Percentiles rank a stretch among this genome's conserved stretches.
phyloP scores from a whole-genome alignment of 768 basidiomycete species.

The Antrodiella citrinella region DNA sequence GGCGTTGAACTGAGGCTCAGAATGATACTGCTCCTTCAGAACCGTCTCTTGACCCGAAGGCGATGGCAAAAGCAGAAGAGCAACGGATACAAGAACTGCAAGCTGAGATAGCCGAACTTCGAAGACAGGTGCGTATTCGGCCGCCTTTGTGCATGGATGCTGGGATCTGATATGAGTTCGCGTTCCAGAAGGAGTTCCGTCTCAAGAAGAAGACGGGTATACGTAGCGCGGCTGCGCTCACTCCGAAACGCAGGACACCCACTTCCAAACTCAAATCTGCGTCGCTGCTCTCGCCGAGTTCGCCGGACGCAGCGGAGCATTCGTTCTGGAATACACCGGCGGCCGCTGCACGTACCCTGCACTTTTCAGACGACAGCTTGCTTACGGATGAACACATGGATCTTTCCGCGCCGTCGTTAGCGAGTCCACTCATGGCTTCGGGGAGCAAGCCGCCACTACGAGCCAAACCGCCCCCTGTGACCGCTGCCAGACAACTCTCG shows the following conservation, averaged over 20 bases:
- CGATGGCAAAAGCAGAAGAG: constrained; percentile 32
- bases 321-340: constrained; percentile 58
- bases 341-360: constrained; percentile 47
- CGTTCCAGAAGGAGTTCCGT: constrained; percentile 25
- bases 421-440: constrained; percentile 27
- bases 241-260: constrained; percentile 8
- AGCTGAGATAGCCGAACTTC: constrained; percentile 31
- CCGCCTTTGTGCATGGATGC: no score
- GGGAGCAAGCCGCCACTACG: background rate
- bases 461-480: background rate
- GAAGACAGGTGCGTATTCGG: constrained; percentile 29
- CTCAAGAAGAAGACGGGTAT: constrained; percentile 14
- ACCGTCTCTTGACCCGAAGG: constrained; percentile 19
- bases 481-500: background rate
- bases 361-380: constrained; percentile 49
- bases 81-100: constrained; percentile 34
- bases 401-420: constrained; percentile 28
- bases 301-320: constrained; percentile 37
- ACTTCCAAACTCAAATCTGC: constrained; percentile 8
- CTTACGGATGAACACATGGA: constrained; percentile 58
- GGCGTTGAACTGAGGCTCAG: constrained; percentile 16
- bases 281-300: constrained; percentile 7
- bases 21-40: constrained; percentile 16
- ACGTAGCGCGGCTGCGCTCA: constrained; percentile 9
- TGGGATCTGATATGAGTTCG: no score